phyloP scores from a whole-genome alignment of 164 flowering plant genomes.

The Vitis labrusca region DNA sequence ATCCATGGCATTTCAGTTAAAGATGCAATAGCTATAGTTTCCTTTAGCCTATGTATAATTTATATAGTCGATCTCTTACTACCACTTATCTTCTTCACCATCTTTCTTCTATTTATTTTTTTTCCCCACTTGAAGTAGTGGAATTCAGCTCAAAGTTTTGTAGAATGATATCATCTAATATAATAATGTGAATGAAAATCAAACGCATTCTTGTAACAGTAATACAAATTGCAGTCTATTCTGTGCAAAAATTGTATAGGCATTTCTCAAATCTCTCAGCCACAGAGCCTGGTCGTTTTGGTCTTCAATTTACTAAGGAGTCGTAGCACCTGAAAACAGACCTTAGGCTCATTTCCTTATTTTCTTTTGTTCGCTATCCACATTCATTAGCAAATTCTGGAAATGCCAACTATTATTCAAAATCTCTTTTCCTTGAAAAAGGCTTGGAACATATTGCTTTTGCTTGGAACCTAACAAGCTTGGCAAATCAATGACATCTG shows the following conservation, averaged over 20 bases:
- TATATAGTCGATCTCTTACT: too few relatives aligned
- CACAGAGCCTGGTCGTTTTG: neutral
- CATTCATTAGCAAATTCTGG: too few relatives aligned
- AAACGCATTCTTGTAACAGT: neutral
- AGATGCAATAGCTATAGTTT: slow-evolving; percentile 2
- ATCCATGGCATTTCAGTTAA: neutral
- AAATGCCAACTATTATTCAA: too few relatives aligned
- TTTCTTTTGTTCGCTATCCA: too few relatives aligned
- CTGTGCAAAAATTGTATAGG: too few relatives aligned
- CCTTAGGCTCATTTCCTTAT: too few relatives aligned
- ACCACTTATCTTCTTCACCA: too few relatives aligned
- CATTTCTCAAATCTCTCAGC: neutral
- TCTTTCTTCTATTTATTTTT: neutral
- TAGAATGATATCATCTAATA: slow-evolving; percentile 8
- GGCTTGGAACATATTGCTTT: too few relatives aligned
- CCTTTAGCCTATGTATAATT: neutral
- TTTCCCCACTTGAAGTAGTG: neutral
- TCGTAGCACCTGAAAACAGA: too few relatives aligned
- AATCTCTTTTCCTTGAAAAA: too few relatives aligned
- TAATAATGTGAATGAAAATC: neutral
- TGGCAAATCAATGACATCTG: too few relatives aligned
- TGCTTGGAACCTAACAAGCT: too few relatives aligned
- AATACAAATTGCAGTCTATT: neutral
- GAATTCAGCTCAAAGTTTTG: neutral
- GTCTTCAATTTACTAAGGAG: neutral